A percentile compares a stretch with the other conserved stretches of the same genome.
These are phyloP conservation scores for Martensiomyces pterosporus DNA, from an alignment of 192 early-diverging fungal genomes.

Conservation along the genomic window DNA sequence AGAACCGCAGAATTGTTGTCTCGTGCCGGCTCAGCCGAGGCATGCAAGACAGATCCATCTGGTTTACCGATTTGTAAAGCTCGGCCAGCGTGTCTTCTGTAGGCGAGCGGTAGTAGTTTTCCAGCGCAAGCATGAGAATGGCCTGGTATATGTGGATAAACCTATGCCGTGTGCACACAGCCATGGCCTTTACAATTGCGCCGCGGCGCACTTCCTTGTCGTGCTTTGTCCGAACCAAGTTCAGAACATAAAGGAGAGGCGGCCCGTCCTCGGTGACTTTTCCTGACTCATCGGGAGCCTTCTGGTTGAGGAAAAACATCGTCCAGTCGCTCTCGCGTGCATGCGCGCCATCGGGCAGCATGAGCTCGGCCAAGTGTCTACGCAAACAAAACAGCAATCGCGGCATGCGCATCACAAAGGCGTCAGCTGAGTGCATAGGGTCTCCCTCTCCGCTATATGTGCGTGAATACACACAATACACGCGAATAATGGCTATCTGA, in stretches of 20 bases:
- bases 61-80: constrained; percentile 78
- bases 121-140: constrained; percentile 81
- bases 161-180: constrained; percentile 83
- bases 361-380: constrained; percentile 78
- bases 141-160: constrained; percentile 94
- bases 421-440: too few relatives aligned
- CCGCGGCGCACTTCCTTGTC: constrained; percentile 81
- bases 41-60: constrained; percentile 75
- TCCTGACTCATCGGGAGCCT: constrained; percentile 39
- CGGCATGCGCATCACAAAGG: too few relatives aligned
- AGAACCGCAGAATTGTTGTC: constrained; percentile 75
- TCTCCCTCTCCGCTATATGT: too few relatives aligned
- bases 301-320: constrained; percentile 85
- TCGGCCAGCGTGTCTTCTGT: constrained; percentile 68
- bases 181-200: constrained; percentile 91
- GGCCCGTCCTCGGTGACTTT: constrained; percentile 45
- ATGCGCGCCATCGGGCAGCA: constrained; percentile 95
- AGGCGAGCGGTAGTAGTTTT: constrained; percentile 83
- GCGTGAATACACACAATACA: too few relatives aligned
- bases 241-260: constrained; percentile 85
- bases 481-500: too few relatives aligned
- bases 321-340: constrained; percentile 92
- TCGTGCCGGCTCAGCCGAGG: constrained; percentile 76
- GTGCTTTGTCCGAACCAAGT: constrained; percentile 86
- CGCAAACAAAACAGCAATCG: too few relatives aligned